Evolutionary conservation across 2,329 filamentous ascomycete species (phyloP).

Genomic region (Colletotrichum tanaceti): DNA sequence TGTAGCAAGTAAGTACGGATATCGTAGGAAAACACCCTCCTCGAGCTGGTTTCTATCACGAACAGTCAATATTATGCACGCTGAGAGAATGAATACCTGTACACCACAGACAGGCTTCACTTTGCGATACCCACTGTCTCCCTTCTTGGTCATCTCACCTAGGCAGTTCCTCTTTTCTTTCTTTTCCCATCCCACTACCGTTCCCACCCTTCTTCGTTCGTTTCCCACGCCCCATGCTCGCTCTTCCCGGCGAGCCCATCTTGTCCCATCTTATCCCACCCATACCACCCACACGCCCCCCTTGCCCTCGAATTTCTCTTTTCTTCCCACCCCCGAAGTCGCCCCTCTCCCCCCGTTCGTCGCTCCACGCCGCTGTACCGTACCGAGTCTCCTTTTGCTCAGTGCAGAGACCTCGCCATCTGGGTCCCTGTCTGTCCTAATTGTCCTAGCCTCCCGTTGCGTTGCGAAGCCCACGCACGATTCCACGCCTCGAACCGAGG

Average conservation of each 20-base stretch:
- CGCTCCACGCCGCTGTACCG: conserved; percentile 27
- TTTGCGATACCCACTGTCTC: background rate
- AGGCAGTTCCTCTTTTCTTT: conserved; percentile 1
- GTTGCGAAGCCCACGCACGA: conserved; percentile 10
- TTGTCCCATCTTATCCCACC: background rate
- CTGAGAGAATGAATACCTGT: too few species aligned
- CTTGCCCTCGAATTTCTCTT: background rate
- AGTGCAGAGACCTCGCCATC: conserved; percentile 7
- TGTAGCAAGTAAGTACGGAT: too few species aligned
- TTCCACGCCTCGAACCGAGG: conserved; percentile 12
- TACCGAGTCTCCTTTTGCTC: conserved; percentile 9
- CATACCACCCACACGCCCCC: background rate
- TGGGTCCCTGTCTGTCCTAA: conserved; percentile 20
- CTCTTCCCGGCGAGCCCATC: conserved; percentile 5
- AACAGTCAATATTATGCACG: too few species aligned
- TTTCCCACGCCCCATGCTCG: conserved; percentile 11
- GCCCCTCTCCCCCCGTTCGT: conserved; percentile 19
- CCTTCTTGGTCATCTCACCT: background rate
- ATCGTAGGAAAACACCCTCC: too few species aligned
- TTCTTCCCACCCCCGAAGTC: conserved; percentile 6
- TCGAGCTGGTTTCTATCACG: background rate
- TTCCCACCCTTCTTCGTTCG: background rate
- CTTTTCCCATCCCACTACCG: background rate
- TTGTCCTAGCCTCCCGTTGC: conserved; percentile 20
- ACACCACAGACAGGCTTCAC: too few species aligned